Conservation (phyloP, 2,329 filamentous ascomycete species). For the Diaporthe destruens region DNA sequence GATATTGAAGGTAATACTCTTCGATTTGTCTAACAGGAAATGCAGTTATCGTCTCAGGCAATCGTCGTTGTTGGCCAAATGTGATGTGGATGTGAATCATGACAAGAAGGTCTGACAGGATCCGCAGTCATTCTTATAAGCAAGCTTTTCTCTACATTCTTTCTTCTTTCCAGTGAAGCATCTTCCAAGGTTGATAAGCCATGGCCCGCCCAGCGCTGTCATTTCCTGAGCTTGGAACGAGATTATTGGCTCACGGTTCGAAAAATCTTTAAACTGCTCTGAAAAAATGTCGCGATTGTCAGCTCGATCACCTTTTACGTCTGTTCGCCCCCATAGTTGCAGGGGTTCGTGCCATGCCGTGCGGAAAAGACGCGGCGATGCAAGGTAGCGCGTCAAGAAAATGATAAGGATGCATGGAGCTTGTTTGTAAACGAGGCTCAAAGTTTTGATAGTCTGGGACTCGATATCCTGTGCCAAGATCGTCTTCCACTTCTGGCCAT, state of each 20-base stretch:
- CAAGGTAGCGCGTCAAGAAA: background rate
- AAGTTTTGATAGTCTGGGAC: background rate
- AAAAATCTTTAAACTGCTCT: too few relatives aligned
- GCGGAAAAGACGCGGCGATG: background rate
- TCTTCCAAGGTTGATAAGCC: too few relatives aligned
- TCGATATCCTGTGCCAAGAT: background rate
- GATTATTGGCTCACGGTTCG: too few relatives aligned
- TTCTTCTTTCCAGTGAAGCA: background rate
- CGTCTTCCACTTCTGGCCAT: too few relatives aligned
- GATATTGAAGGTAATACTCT: background rate
- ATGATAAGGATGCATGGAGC: background rate
- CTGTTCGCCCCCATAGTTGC: background rate
- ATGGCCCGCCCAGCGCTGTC: background rate
- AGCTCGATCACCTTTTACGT: background rate
- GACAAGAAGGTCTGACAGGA: constrained; percentile 11
- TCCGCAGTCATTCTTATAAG: constrained; percentile 27
- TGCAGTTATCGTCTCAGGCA: background rate
- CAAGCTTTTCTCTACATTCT: background rate
- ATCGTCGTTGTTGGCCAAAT: background rate
- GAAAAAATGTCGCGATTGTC: background rate
- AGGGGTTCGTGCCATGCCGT: background rate
- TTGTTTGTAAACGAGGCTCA: background rate
- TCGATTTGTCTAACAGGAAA: background rate
- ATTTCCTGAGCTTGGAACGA: too few relatives aligned
- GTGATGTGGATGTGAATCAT: background rate